Evolutionary conservation across 768 basidiomycete species (phyloP).

Genomic region (Naganishia onofrii): DNA sequence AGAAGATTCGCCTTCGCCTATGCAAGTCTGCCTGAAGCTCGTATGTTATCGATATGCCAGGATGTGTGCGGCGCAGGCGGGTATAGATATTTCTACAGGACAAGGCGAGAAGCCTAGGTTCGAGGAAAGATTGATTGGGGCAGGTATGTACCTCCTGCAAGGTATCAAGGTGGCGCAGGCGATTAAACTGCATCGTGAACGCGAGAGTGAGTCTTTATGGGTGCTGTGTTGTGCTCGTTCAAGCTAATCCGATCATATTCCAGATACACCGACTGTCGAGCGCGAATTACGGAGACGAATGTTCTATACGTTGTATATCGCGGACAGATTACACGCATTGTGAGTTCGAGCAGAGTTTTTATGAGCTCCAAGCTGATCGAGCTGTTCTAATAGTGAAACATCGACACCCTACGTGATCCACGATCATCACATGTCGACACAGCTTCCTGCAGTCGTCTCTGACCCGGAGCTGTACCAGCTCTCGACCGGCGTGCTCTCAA

Average conservation of each 20-base stretch:
- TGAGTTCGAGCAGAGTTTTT: neutral
- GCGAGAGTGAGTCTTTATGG: conserved; percentile 33
- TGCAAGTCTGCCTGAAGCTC: conserved; percentile 46
- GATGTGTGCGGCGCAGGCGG: conserved; percentile 22
- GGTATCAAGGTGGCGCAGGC: conserved; percentile 43
- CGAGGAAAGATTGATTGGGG: conserved; percentile 33
- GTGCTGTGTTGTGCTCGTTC: neutral
- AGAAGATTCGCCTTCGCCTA: conserved; percentile 39
- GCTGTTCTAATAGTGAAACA: conserved; percentile 23
- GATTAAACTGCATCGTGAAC: conserved; percentile 41
- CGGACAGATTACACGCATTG: conserved; percentile 42
- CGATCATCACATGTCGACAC: conserved; percentile 41
- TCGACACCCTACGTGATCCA: conserved; percentile 44
- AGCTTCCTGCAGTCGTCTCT: conserved; percentile 40
- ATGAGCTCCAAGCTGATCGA: neutral
- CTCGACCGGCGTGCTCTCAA: conserved; percentile 27
- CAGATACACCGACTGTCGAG: conserved; percentile 40
- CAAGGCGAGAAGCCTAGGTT: conserved; percentile 1
- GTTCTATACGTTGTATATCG: conserved; percentile 44
- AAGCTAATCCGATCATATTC: neutral
- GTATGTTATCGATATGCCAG: conserved; percentile 36
- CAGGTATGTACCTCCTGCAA: conserved; percentile 40
- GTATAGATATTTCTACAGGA: neutral
- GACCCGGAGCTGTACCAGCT: conserved; percentile 40
- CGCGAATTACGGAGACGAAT: conserved; percentile 42